A percentile compares a stretch with the other conserved stretches of the same genome.
These are phyloP conservation scores for Vigna mungo DNA, from an alignment of 306 rosid species.

Conservation along the genomic window DNA sequence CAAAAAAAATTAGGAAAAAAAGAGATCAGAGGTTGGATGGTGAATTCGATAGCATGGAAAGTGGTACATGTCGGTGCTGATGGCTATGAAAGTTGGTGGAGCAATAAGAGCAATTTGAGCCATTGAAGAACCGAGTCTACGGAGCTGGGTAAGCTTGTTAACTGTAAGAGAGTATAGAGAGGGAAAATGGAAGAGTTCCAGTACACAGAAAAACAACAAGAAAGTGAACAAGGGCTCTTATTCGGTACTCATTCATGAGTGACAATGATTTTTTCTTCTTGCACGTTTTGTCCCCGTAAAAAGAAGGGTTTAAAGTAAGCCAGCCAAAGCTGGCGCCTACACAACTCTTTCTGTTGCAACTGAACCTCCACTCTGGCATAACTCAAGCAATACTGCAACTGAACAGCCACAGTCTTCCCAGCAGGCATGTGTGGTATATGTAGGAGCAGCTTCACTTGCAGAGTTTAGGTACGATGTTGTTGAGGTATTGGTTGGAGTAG, in stretches of 20 bases:
- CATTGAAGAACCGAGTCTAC: conserved; percentile 46
- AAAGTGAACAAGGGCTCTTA: conserved; percentile 12
- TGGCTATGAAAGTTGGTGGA: conserved; percentile 42
- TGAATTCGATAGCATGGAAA: conserved; percentile 23
- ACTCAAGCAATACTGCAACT: no score
- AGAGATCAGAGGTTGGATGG: neutral
- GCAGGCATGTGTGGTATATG: no score
- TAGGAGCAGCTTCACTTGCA: no score
- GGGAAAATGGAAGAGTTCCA: no score
- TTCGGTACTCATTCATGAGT: conserved; percentile 33
- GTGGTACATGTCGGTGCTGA: conserved; percentile 47
- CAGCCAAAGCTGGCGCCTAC: no score
- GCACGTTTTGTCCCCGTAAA: no score
- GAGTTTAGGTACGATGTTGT: conserved; percentile 38
- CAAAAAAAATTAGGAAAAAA: neutral
- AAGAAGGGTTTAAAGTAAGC: no score
- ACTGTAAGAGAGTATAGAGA: neutral
- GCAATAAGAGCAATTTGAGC: conserved; percentile 50
- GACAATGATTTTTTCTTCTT: conserved; percentile 30
- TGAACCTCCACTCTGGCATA: no score
- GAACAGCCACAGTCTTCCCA: no score
- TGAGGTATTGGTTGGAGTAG: conserved; percentile 51
- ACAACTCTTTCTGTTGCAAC: no score
- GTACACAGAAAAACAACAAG: neutral
- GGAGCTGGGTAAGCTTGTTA: neutral